A percentile compares a stretch with the other conserved stretches of the same genome.
Conservation (phyloP, 2,329 filamentous ascomycete species). For the Sordariomycetes sp. region DNA sequence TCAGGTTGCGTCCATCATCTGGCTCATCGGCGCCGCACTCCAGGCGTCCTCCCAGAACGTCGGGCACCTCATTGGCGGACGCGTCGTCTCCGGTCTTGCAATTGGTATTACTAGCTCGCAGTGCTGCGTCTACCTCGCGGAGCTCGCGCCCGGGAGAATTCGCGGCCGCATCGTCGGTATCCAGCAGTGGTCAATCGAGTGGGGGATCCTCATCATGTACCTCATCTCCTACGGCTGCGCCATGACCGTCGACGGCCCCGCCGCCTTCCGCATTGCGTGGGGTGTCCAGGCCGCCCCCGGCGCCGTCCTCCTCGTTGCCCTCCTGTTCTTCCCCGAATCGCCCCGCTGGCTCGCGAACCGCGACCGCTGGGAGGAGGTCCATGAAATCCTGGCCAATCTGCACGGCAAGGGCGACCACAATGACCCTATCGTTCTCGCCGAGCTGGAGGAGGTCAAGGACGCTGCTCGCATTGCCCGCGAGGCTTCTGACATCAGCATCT, state of each 20-base stretch:
- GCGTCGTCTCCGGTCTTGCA: conserved; percentile 57
- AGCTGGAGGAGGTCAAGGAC: conserved; percentile 48
- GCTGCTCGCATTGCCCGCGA: conserved; percentile 38
- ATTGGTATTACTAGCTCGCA: conserved; percentile 64
- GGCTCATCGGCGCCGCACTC: conserved; percentile 37
- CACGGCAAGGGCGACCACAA: conserved; percentile 43
- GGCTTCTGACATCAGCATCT: conserved; percentile 28
- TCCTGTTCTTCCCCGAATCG: conserved; percentile 49
- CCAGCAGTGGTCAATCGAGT: conserved; percentile 60
- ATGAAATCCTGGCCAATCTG: conserved; percentile 42
- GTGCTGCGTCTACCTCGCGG: conserved; percentile 57
- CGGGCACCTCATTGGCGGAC: conserved; percentile 59
- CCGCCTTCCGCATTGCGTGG: conserved; percentile 49
- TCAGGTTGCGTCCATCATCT: conserved; percentile 11
- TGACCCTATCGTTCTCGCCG: conserved; percentile 46
- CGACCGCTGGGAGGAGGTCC: conserved; percentile 53
- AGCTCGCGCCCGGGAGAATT: conserved; percentile 31
- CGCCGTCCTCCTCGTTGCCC: conserved; percentile 35
- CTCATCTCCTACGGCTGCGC: conserved; percentile 53
- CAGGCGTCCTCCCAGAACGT: conserved; percentile 52
- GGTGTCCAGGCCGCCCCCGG: conserved; percentile 44
- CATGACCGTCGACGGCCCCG: conserved; percentile 27
- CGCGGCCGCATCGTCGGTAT: conserved; percentile 14
- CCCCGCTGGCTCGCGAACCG: conserved; percentile 59
- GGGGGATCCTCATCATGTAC: conserved; percentile 54